Conservation (phyloP, 1,284 basidiomycete species). For the Puccinia polysora region DNA sequence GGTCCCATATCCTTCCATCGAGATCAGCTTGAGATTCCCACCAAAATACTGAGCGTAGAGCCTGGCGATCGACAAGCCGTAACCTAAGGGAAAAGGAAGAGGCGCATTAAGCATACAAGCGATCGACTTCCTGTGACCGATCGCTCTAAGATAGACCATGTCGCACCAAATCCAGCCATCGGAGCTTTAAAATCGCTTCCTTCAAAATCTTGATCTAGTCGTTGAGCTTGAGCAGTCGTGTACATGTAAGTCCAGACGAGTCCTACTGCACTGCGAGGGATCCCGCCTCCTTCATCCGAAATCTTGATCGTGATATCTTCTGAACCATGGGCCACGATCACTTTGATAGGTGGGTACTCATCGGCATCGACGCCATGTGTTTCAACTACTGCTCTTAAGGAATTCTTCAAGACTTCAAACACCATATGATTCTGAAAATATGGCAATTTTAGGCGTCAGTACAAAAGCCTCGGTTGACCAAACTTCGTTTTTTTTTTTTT, state of each 20-base stretch:
- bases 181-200: conserved; percentile 94
- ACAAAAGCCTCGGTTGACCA: too few relatives aligned
- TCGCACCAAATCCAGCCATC: conserved; percentile 93
- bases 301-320: conserved; percentile 99
- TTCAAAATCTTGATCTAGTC: conserved; percentile 78
- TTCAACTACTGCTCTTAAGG: conserved; percentile 91
- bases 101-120: too few relatives aligned
- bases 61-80: conserved; percentile 44
- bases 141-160: too few relatives aligned
- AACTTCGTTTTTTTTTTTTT: too few relatives aligned
- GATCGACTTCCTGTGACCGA: too few relatives aligned
- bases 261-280: conserved; percentile 84
- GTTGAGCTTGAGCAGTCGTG: conserved; percentile 89
- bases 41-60: conserved; percentile 95
- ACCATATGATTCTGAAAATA: conserved; percentile 72
- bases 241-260: conserved; percentile 99
- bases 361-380: conserved; percentile 76
- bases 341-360: conserved; percentile 86
- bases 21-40: conserved; percentile 89
- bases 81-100: conserved; percentile 37
- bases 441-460: neutral
- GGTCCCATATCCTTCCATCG: conserved; percentile 94
- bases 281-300: conserved; percentile 90
- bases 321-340: conserved; percentile 84
- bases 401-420: conserved; percentile 99